These are phyloP conservation scores for Rubia occidens DNA, from an alignment of 305 asterid species.

Conservation along the genomic window DNA sequence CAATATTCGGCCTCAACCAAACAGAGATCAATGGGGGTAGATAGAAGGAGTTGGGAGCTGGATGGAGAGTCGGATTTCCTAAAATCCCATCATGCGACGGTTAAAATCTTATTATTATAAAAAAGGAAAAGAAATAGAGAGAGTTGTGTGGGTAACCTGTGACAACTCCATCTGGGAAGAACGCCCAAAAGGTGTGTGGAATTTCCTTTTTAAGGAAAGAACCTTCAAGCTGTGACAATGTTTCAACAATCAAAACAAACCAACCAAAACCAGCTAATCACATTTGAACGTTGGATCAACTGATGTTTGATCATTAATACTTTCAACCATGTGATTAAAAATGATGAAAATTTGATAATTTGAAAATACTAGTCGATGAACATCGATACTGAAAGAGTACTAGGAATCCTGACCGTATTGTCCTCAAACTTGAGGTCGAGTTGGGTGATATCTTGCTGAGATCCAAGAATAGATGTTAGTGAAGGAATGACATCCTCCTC, in stretches of 20 bases:
- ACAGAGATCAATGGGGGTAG: background rate
- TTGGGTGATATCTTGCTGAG: slow-evolving; percentile 47
- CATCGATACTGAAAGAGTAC: too few species aligned
- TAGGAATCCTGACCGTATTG: slow-evolving; percentile 34
- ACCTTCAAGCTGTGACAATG: slow-evolving; percentile 59
- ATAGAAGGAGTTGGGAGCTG: too few species aligned
- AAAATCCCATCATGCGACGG: too few species aligned
- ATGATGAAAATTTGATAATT: too few species aligned
- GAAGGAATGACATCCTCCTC: slow-evolving; percentile 74
- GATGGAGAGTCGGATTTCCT: too few species aligned
- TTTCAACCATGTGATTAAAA: too few species aligned
- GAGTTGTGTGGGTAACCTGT: slow-evolving; percentile 29
- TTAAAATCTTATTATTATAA: too few species aligned
- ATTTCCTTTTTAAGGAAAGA: slow-evolving; percentile 55
- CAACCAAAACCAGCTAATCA: background rate
- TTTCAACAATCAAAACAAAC: background rate
- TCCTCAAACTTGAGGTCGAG: slow-evolving; percentile 47
- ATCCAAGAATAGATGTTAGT: slow-evolving; percentile 39
- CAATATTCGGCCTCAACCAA: background rate
- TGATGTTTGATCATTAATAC: background rate
- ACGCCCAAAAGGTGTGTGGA: slow-evolving; percentile 75
- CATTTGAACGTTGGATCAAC: background rate
- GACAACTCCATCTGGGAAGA: slow-evolving; percentile 64
- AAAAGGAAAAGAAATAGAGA: too few species aligned
- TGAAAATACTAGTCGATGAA: too few species aligned